A percentile compares a stretch with the other conserved stretches of the same genome.
Conservation (phyloP, 2,329 filamentous ascomycete genomes). For the Xylariaceae sp. region DNA sequence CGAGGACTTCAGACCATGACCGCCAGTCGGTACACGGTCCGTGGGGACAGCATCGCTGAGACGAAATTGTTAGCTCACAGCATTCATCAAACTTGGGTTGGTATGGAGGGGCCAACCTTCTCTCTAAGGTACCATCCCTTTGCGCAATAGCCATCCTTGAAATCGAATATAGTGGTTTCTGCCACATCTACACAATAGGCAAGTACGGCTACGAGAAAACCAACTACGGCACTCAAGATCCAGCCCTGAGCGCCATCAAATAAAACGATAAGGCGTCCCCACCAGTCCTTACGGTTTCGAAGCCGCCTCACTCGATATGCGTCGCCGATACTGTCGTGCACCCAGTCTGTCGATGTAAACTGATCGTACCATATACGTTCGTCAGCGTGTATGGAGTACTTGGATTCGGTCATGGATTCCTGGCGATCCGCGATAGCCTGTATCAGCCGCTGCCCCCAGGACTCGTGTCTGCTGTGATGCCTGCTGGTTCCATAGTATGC, state of each 20-base stretch:
- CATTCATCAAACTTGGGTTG: background rate
- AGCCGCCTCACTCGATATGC: conserved; percentile 83
- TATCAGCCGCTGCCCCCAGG: conserved; percentile 57
- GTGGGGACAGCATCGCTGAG: conserved; percentile 50
- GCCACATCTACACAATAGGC: conserved; percentile 88
- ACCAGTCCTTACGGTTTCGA: conserved; percentile 75
- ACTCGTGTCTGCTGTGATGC: conserved; percentile 54
- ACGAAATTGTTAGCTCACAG: conserved; percentile 11
- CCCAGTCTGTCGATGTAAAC: conserved; percentile 96
- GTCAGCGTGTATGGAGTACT: conserved; percentile 64
- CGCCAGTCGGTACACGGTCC: conserved; percentile 54
- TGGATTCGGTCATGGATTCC: conserved; percentile 59
- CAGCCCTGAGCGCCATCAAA: conserved; percentile 91
- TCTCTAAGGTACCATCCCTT: conserved; percentile 69
- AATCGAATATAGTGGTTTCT: conserved; percentile 81
- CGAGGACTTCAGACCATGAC: conserved; percentile 49
- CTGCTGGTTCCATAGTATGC: conserved; percentile 26
- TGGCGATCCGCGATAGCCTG: conserved; percentile 57
- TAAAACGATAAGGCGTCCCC: conserved; percentile 69
- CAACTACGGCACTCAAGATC: conserved; percentile 88
- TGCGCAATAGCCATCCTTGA: conserved; percentile 83
- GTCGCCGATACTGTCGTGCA: conserved; percentile 94
- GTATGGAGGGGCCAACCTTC: conserved; percentile 42
- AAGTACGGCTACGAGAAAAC: conserved; percentile 75
- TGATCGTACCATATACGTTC: conserved; percentile 98